A percentile compares a stretch with the other conserved stretches of the same genome.
Evolutionary conservation across 1,284 basidiomycete genomes (phyloP).

Genomic region (Trichosporon faecale): DNA sequence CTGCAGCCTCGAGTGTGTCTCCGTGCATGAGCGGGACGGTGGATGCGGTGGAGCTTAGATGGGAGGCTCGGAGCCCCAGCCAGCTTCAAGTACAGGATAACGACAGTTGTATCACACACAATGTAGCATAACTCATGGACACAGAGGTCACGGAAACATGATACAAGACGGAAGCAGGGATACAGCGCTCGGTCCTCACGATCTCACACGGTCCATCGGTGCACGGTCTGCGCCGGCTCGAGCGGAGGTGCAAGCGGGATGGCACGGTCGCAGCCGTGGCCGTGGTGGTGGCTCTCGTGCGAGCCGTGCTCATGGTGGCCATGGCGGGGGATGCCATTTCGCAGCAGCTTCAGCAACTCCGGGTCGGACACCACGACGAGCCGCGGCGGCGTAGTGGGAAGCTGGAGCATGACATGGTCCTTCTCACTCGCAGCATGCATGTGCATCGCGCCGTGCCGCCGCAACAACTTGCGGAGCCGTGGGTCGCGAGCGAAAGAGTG

Average conservation of each 20-base stretch:
- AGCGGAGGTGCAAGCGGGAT: background rate
- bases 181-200: background rate
- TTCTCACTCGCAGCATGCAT: background rate
- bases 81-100: background rate
- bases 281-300: background rate
- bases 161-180: background rate
- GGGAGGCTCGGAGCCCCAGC: too few relatives aligned
- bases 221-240: background rate
- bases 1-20: constrained; percentile 38
- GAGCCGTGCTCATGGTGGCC: background rate
- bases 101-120: background rate
- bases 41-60: constrained; percentile 43
- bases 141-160: too few relatives aligned
- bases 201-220: background rate
- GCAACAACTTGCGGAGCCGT: background rate
- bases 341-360: background rate
- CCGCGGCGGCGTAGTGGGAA: background rate
- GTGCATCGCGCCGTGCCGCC: background rate
- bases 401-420: background rate
- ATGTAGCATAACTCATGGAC: background rate
- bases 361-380: background rate
- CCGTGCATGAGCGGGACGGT: constrained; percentile 44
- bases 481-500: background rate
- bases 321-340: background rate
- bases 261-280: background rate